phyloP scores from a whole-genome alignment of 2,329 filamentous ascomycete species.

The Ceratocystis alfenasii region DNA sequence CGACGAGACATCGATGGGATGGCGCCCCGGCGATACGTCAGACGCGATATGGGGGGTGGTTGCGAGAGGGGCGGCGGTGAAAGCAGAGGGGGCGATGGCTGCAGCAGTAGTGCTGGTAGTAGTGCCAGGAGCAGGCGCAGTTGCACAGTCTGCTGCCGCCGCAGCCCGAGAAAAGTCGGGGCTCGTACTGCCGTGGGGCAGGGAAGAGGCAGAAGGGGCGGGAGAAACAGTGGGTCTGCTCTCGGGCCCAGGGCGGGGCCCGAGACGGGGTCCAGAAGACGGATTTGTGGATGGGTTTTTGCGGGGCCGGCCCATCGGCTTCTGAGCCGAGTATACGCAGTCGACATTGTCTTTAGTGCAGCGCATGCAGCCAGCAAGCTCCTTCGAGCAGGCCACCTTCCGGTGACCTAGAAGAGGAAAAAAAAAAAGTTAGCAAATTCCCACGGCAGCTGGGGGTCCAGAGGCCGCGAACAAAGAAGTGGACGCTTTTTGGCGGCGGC shows the following conservation, averaged over 20 bases:
- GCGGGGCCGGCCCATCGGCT: constrained; percentile 53
- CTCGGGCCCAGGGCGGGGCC: neutral
- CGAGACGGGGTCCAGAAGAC: neutral
- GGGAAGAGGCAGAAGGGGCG: no score
- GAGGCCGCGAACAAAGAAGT: no score
- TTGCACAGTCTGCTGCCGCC: neutral
- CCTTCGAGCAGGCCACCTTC: constrained; percentile 55
- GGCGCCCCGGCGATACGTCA: neutral
- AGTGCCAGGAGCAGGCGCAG: neutral
- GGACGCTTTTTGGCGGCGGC: constrained; percentile 19
- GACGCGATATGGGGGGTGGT: neutral
- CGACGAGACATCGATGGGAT: neutral
- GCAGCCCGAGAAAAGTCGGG: no score
- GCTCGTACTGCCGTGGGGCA: no score
- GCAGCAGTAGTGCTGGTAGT: neutral
- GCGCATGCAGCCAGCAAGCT: constrained; percentile 46
- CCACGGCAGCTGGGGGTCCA: no score
- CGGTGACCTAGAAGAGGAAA: constrained; percentile 37
- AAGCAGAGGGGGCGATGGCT: neutral
- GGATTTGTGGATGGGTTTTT: constrained; percentile 30
- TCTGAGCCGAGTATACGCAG: constrained; percentile 53
- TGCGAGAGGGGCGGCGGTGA: neutral
- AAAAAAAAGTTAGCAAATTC: neutral
- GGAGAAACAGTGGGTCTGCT: neutral
- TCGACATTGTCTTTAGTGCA: constrained; percentile 45